Conservation (phyloP, 768 basidiomycete species). For the Podaxis sp. region DNA sequence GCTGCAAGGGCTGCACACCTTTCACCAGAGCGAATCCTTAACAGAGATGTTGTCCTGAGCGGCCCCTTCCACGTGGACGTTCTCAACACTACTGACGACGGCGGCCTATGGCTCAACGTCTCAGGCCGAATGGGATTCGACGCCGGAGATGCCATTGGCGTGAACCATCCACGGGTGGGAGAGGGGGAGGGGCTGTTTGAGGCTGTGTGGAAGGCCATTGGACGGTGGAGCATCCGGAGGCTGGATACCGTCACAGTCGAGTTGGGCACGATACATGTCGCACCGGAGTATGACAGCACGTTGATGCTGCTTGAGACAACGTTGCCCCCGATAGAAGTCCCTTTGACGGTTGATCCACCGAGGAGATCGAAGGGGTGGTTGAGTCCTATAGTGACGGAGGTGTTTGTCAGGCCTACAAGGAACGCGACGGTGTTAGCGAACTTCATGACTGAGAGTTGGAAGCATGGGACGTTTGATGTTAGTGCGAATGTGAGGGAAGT, state of each 20-base stretch:
- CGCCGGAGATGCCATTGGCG: conserved; percentile 59
- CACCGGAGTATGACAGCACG: conserved; percentile 40
- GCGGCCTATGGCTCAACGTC: conserved; percentile 59
- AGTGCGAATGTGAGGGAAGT: conserved; percentile 42
- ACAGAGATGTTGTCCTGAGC: conserved; percentile 51
- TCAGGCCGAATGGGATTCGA: conserved; percentile 64
- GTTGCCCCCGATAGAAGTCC: conserved; percentile 50
- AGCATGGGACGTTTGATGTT: conserved; percentile 45
- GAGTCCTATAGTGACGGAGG: conserved; percentile 47
- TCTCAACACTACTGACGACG: conserved; percentile 56
- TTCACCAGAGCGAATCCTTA: conserved; percentile 58
- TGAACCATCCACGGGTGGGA: conserved; percentile 37
- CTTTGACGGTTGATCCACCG: conserved; percentile 54
- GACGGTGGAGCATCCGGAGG: conserved; percentile 61
- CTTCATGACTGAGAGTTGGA: conserved; percentile 63
- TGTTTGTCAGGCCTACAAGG: conserved; percentile 53
- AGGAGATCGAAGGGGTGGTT: conserved; percentile 54
- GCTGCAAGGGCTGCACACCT: conserved; percentile 52
- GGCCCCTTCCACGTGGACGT: conserved; percentile 66
- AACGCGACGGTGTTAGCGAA: conserved; percentile 46
- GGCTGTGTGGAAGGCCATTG: conserved; percentile 64
- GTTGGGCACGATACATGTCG: conserved; percentile 50
- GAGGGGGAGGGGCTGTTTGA: conserved; percentile 42
- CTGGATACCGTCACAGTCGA: conserved; percentile 58
- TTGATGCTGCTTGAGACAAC: conserved; percentile 47